A percentile compares a stretch with the other conserved stretches of the same genome.
Conservation (phyloP, 2,329 filamentous ascomycete genomes). For the Fusarium foetens region DNA sequence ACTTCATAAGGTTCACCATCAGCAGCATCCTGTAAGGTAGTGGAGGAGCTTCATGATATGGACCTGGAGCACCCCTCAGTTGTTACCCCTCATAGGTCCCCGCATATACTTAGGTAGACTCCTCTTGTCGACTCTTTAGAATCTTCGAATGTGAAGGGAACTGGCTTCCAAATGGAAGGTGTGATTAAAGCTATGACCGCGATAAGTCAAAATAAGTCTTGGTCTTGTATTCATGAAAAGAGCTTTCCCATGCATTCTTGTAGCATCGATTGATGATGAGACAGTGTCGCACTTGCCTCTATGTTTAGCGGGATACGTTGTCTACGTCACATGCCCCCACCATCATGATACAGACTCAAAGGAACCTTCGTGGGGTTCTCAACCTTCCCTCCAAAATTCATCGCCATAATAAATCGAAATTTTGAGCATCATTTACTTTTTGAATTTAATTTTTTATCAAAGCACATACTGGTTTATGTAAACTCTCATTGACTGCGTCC, state of each 20-base stretch:
- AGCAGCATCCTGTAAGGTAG: not conserved
- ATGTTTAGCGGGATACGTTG: not conserved
- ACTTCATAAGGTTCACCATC: conserved; percentile 4
- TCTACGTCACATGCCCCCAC: conserved; percentile 38
- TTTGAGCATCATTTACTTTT: conserved; percentile 1
- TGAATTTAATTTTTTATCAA: not conserved
- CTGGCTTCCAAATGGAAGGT: not conserved
- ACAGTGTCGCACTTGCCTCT: not conserved
- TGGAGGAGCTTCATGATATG: not conserved
- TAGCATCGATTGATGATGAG: not conserved
- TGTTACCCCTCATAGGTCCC: conserved; percentile 1
- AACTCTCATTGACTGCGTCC: not conserved
- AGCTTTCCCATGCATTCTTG: not conserved
- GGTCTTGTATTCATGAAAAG: not conserved
- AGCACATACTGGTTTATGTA: not conserved
- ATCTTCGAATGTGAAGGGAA: not conserved
- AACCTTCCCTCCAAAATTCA: not conserved
- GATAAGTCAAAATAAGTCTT: not conserved
- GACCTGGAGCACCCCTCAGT: not conserved
- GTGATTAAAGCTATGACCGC: not conserved
- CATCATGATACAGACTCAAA: not conserved
- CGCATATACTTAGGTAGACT: not conserved
- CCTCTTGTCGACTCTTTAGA: not conserved
- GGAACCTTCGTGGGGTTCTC: conserved; percentile 2
- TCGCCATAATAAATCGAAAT: not conserved